Base-by-base conservation (phyloP, 2,329 filamentous ascomycete genomes). In the Diplodia mutila region DNA sequence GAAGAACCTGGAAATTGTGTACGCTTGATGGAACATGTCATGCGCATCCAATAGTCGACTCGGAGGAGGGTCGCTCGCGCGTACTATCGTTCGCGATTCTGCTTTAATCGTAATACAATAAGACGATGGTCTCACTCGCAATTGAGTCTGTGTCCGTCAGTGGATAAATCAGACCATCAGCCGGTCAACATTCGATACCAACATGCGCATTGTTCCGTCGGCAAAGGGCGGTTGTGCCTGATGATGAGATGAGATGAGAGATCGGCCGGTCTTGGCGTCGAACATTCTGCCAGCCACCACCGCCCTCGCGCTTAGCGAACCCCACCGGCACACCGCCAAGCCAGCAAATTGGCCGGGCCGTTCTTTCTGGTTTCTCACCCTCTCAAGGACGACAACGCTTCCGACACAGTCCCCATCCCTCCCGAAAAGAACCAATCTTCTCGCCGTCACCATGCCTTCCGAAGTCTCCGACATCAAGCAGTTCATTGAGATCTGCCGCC, bases 401-500 rank as follows among this genome's bases (percentile, higher is more conserved):
- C 23, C 64, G 54, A 59, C 64, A 66, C 64, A 55, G 64, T 59
- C 55, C 65, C 55, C 42, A 37, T 49, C 65, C 42, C 25, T 46
- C 42, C 42, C 42, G 42, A 46, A 46, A 39, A 46, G n/a, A 51
- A 8, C 29, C 27, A 39, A 82, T 16, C 14, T 42, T 59, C 69
- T 66, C 86, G 84, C 85, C 85, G 42, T 46, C 92, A 97, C 86
- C 85, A 99, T 99, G 95, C 94, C 95, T 90, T 88, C 89, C 81
- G 93, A 98, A 92, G 91, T 97, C 84, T 92, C 90, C 82, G 95
- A 98, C 83, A 98, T 98, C 89, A 98, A 99, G 82, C 83, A 97
- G 89, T 99, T 99, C 92, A 97, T 99, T 85, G 95, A 98, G 91
- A 97, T 99, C 89, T 97, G 92, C 90, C 91, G 94, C 85, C 92